Evolutionary conservation across 129 eudicot genomes (phyloP).

Genomic region (Flaveria linearis): DNA sequence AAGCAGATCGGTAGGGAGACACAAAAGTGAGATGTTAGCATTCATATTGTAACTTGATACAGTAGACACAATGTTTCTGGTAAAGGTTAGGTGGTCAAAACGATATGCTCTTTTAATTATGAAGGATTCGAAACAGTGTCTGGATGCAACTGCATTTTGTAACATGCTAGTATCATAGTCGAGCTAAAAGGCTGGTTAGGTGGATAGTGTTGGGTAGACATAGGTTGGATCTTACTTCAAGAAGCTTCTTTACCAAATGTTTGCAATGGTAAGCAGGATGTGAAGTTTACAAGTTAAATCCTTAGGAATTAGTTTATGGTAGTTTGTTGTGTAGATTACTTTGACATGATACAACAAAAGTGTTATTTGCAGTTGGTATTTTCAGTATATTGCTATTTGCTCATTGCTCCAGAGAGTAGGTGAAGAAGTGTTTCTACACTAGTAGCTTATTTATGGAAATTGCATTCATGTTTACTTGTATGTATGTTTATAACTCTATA

Average conservation of each 20-base stretch:
- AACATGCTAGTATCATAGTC: not conserved
- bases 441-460: too few species aligned
- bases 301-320: not conserved
- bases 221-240: not conserved
- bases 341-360: not conserved
- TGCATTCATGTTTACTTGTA: not conserved
- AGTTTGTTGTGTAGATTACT: conserved; percentile 5
- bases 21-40: not conserved
- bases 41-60: not conserved
- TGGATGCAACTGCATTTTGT: not conserved
- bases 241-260: not conserved
- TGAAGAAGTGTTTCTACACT: too few species aligned
- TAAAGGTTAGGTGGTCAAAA: not conserved
- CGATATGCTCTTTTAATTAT: not conserved
- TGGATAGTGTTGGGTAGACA: not conserved
- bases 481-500: too few species aligned
- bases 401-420: not conserved
- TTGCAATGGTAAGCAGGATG: not conserved
- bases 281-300: not conserved
- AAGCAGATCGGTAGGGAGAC: not conserved
- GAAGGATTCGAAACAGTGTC: not conserved
- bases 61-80: not conserved
- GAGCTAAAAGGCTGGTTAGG: conserved; percentile 4
- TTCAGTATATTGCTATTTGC: not conserved
- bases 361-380: not conserved